These are phyloP conservation scores for Primulina huaijiensis DNA, from an alignment of 257 asterid genomes.

Conservation along the genomic window DNA sequence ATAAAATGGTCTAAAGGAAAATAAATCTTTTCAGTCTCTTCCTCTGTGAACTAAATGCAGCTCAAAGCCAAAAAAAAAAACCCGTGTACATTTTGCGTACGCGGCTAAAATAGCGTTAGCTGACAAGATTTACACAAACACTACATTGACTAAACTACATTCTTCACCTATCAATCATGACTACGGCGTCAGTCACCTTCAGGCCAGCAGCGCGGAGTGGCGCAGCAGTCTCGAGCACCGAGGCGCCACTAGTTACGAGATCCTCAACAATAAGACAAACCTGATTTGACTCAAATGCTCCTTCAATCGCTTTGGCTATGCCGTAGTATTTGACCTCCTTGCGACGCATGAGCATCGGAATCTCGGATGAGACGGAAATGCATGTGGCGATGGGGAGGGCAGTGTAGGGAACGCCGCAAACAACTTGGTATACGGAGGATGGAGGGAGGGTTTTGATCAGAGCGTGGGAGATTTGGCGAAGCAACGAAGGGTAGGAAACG, in stretches of 20 bases:
- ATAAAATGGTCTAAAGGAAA: neutral
- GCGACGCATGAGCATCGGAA: conserved; percentile 94
- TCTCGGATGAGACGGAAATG: conserved; percentile 49
- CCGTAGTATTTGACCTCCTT: conserved; percentile 96
- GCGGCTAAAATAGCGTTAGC: neutral
- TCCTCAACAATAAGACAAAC: conserved; percentile 80
- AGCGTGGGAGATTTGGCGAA: conserved; percentile 67
- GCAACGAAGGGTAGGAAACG: conserved; percentile 81
- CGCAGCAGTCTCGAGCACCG: conserved; percentile 86
- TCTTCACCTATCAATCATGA: conserved; percentile 82
- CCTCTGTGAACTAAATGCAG: too few relatives aligned
- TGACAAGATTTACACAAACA: conserved; percentile 1
- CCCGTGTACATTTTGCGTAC: neutral
- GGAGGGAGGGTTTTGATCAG: conserved; percentile 60
- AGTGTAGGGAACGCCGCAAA: conserved; percentile 95
- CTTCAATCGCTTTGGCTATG: conserved; percentile 85
- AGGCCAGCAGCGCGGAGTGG: conserved; percentile 86
- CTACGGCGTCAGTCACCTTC: conserved; percentile 83
- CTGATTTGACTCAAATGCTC: conserved; percentile 52
- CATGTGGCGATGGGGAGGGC: conserved; percentile 95
- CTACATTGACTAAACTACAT: neutral
- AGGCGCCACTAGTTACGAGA: conserved; percentile 90
- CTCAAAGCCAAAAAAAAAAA: too few relatives aligned
- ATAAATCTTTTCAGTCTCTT: too few relatives aligned
- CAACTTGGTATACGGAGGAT: conserved; percentile 57